Evolutionary conservation across 2,329 filamentous ascomycete species (phyloP).

Genomic region (Monosporascus sp.): DNA sequence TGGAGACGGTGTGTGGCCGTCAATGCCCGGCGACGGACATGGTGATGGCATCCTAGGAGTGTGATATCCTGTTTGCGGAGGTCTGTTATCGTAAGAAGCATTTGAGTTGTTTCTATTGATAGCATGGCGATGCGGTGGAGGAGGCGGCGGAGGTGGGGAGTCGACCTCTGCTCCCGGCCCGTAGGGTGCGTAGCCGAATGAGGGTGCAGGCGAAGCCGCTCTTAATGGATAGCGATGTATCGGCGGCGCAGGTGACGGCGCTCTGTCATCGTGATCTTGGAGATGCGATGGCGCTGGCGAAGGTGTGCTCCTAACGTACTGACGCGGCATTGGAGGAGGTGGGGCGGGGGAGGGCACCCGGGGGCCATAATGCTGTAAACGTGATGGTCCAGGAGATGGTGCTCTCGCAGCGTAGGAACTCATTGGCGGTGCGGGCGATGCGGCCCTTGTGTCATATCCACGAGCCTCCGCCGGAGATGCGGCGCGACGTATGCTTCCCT

Average conservation of each 20-base stretch:
- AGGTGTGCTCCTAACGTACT: slow-evolving; percentile 16
- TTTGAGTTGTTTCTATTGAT: slow-evolving; percentile 22
- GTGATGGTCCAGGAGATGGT: slow-evolving; percentile 26
- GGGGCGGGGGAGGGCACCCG: slow-evolving; percentile 31
- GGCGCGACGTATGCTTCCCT: slow-evolving; percentile 10
- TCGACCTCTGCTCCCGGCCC: slow-evolving; percentile 32
- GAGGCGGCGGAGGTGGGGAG: slow-evolving; percentile 73
- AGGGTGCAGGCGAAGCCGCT: slow-evolving; percentile 33
- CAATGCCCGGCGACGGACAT: slow-evolving; percentile 59
- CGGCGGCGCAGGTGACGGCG: slow-evolving; percentile 33
- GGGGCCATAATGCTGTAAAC: slow-evolving; percentile 15
- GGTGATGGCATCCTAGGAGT: slow-evolving; percentile 58
- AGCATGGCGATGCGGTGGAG: slow-evolving; percentile 73
- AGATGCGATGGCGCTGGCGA: slow-evolving; percentile 20
- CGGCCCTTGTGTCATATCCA: slow-evolving; percentile 15
- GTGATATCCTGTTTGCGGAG: slow-evolving; percentile 35
- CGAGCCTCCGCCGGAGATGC: slow-evolving; percentile 17
- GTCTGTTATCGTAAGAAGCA: slow-evolving; percentile 34
- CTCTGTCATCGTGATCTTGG: slow-evolving; percentile 25
- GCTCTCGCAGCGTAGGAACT: slow-evolving; percentile 14
- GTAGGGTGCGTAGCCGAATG: slow-evolving; percentile 31
- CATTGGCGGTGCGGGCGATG: slow-evolving; percentile 18
- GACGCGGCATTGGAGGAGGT: slow-evolving; percentile 15
- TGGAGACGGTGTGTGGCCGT: slow-evolving; percentile 79
- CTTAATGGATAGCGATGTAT: slow-evolving; percentile 24